Base-by-base conservation (phyloP, 352 stramenopile species). In the Blastocystis sp. region DNA sequence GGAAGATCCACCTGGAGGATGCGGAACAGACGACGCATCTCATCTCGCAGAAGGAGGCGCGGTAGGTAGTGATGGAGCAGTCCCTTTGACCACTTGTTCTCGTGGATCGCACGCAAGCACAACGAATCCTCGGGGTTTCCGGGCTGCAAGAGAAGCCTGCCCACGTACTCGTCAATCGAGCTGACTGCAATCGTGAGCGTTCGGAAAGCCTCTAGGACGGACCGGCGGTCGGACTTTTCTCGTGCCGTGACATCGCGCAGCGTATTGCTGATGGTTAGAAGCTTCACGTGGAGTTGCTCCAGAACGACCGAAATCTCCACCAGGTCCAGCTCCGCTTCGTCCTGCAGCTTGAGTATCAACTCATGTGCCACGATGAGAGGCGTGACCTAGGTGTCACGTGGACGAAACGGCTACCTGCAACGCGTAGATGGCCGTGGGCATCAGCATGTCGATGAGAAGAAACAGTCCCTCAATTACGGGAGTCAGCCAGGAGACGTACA, bases 21-120 rank as follows among this genome's bases (percentile, higher is more conserved):
- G 4, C 21, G 56, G 51, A 81, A 81, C 14, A 81, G 7, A n/a
- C 69, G 16, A 27, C 69, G 69, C 16, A 81, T 40, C 27, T 81
- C 69, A 61, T 81, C 69, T 4, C 69, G 69, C n/a, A 81, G 29
- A 0, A 81, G 48, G n/a, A 81, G 21, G 27, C 44, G 34, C 21
- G 54, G 36, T 11, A 81, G 69, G 8, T 21, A 27, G 40, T 40
- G 32, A 21, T 65, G 69, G 1, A 42, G 18, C 18, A 81, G 48
- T 36, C 69, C 69, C 9, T 64, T 14, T 0, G 9, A 48, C 48
- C 46, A 64, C 27, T 64, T 29, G 34, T 32, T 64, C 46, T 81
- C 69, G 0, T 34, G n/a, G 4, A 63, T 16, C 36, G 61, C 53
- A 7, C 34, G 54, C 9, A 65, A 48, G 8, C 53, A 81, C n/a